A percentile compares a stretch with the other conserved stretches of the same genome.
Conservation (phyloP, 169 alveolate species). For the Plasmodium berghei region DNA sequence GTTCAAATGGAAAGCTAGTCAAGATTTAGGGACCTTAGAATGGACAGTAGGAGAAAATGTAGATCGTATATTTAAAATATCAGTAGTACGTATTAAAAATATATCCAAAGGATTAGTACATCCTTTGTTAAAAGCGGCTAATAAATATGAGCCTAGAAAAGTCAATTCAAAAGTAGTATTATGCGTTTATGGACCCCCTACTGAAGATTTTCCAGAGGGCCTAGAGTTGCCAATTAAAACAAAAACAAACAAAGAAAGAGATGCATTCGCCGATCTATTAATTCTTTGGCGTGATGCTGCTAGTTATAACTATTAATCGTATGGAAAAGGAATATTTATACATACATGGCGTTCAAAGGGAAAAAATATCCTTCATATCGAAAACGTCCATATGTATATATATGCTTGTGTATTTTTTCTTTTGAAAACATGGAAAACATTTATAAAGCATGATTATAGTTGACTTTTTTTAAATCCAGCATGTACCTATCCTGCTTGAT, state of each 20-base stretch:
- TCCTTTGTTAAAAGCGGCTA: conserved; percentile 88
- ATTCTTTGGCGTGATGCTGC: conserved; percentile 95
- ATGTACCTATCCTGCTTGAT: too few species aligned
- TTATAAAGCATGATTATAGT: too few species aligned
- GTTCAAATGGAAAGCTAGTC: conserved; percentile 88
- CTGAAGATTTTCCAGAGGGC: conserved; percentile 94
- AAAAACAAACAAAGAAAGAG: conserved; percentile 91
- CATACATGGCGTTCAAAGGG: too few species aligned
- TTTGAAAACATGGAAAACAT: too few species aligned
- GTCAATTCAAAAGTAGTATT: conserved; percentile 87
- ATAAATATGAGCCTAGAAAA: conserved; percentile 90
- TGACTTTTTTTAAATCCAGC: too few species aligned
- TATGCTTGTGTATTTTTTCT: too few species aligned
- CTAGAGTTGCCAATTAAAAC: conserved; percentile 89
- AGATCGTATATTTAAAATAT: conserved; percentile 87
- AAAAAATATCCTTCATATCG: too few species aligned
- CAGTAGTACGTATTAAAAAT: conserved; percentile 90
- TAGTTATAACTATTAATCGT: conserved; percentile 86
- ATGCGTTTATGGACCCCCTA: conserved; percentile 91
- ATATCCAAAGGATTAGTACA: conserved; percentile 91
- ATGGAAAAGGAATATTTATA: too few species aligned
- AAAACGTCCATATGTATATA: too few species aligned
- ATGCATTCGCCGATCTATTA: conserved; percentile 88
- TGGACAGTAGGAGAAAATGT: conserved; percentile 90
- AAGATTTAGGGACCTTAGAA: conserved; percentile 89